Percentiles rank a stretch among this genome's conserved stretches.
Evolutionary conservation across 345 rosid species (phyloP).

Genomic region (Gossypium anomalum): DNA sequence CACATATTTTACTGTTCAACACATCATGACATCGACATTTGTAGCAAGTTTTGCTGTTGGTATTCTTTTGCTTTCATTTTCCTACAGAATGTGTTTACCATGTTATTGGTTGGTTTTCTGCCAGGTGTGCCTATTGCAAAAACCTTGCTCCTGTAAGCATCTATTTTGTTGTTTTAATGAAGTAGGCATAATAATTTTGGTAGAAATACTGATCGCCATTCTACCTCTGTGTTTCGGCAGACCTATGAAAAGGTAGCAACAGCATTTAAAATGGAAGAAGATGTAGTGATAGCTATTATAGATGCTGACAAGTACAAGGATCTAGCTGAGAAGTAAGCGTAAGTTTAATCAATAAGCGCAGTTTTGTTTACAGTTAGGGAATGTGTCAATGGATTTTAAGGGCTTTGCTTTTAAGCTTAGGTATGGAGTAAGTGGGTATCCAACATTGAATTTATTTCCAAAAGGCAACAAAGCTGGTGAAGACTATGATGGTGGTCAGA

Average conservation of each 20-base stretch:
- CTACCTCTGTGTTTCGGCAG: conserved; percentile 29
- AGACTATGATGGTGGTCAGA: conserved; percentile 86
- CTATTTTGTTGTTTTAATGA: conserved; percentile 1
- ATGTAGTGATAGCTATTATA: conserved; percentile 80
- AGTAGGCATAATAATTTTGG: neutral
- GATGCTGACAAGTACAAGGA: conserved; percentile 88
- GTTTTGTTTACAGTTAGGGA: neutral
- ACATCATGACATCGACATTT: neutral
- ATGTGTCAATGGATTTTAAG: neutral
- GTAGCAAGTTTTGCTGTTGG: neutral
- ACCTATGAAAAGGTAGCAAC: conserved; percentile 86
- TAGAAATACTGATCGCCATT: conserved; percentile 1
- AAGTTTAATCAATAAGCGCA: neutral
- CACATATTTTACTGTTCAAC: neutral
- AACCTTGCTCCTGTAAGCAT: conserved; percentile 83
- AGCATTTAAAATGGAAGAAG: conserved; percentile 69
- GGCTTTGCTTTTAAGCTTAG: conserved; percentile 28
- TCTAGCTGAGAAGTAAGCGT: conserved; percentile 73
- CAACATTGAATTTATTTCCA: conserved; percentile 89
- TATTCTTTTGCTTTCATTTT: neutral
- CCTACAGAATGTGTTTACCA: neutral
- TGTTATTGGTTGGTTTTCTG: conserved; percentile 22
- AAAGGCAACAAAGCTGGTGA: conserved; percentile 90
- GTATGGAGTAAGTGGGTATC: conserved; percentile 88
- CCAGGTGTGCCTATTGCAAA: conserved; percentile 99